Evolutionary conservation across 1,284 basidiomycete genomes (phyloP).

Genomic region (Blastosporella zonata): DNA sequence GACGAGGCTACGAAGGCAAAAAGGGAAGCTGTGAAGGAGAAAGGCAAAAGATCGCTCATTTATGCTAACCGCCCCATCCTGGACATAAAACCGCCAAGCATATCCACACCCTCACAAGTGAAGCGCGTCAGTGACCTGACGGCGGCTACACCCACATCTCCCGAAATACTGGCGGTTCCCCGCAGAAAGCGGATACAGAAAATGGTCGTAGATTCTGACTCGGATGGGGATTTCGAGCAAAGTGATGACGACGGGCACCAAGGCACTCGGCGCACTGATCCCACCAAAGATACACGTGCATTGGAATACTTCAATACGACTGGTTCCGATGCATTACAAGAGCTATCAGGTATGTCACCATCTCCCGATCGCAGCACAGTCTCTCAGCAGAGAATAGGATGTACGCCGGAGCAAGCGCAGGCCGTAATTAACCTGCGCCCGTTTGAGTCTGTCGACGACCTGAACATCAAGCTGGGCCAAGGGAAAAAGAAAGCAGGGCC

Average conservation of each 20-base stretch:
- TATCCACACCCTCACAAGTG: constrained; percentile 36
- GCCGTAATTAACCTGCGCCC: constrained; percentile 82
- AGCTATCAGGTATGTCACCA: constrained; percentile 74
- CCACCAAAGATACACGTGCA: constrained; percentile 45
- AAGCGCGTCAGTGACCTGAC: constrained; percentile 39
- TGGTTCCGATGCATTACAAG: constrained; percentile 73
- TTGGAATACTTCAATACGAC: constrained; percentile 88
- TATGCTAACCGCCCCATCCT: constrained; percentile 62
- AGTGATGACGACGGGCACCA: constrained; percentile 36
- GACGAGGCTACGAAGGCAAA: constrained; percentile 66
- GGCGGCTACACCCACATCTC: constrained; percentile 29
- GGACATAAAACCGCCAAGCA: constrained; percentile 36
- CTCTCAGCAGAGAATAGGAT: constrained; percentile 52
- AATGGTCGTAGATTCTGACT: constrained; percentile 65
- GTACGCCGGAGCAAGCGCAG: constrained; percentile 78
- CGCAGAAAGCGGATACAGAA: constrained; percentile 54
- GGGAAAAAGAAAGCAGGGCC: constrained; percentile 79
- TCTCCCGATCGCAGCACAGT: background rate
- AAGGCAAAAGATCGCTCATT: constrained; percentile 74
- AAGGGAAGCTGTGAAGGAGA: constrained; percentile 60
- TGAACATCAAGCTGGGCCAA: constrained; percentile 77
- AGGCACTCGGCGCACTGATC: constrained; percentile 25
- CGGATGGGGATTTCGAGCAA: constrained; percentile 46
- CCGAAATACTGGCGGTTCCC: constrained; percentile 32
- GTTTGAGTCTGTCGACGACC: constrained; percentile 75